A percentile compares a stretch with the other conserved stretches of the same genome.
These are phyloP conservation scores for Lachnellula occidentalis DNA, from an alignment of 2,329 filamentous ascomycete species.

Conservation along the genomic window DNA sequence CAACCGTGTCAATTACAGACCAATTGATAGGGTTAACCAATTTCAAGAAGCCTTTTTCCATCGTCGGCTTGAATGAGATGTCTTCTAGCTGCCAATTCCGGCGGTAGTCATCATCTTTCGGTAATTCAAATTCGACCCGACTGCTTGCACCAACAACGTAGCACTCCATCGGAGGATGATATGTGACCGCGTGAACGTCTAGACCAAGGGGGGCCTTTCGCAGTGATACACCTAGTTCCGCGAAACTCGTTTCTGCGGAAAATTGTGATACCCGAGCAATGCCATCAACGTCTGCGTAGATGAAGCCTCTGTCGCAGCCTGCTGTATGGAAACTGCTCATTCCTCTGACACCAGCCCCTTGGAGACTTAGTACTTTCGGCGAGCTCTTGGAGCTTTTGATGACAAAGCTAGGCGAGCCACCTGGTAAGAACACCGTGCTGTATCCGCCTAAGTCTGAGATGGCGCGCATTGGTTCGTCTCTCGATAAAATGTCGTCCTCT, in stretches of 20 bases:
- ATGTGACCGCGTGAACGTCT: slow-evolving; percentile 68
- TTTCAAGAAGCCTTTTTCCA: slow-evolving; percentile 68
- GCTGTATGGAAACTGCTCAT: slow-evolving; percentile 73
- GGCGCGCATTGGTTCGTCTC: slow-evolving; percentile 39
- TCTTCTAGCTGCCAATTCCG: slow-evolving; percentile 73
- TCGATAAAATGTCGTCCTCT: slow-evolving; percentile 41
- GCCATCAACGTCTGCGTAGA: slow-evolving; percentile 71
- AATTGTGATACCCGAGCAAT: slow-evolving; percentile 69
- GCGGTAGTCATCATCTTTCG: slow-evolving; percentile 77
- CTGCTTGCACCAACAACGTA: slow-evolving; percentile 72
- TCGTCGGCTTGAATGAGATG: slow-evolving; percentile 56
- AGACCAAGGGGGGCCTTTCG: slow-evolving; percentile 64
- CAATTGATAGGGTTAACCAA: slow-evolving; percentile 73
- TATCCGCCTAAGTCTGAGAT: slow-evolving; percentile 66
- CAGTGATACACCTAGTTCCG: slow-evolving; percentile 70
- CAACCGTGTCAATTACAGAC: slow-evolving; percentile 69
- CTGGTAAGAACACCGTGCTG: slow-evolving; percentile 76
- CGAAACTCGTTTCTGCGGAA: slow-evolving; percentile 59
- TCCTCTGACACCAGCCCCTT: slow-evolving; percentile 61
- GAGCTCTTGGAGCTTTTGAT: slow-evolving; percentile 73
- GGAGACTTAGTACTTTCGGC: slow-evolving; percentile 69
- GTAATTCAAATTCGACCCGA: slow-evolving; percentile 69
- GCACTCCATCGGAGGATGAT: slow-evolving; percentile 67
- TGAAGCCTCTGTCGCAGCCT: slow-evolving; percentile 75
- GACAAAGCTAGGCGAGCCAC: slow-evolving; percentile 73